Conservation (phyloP, 257 asterid species). For the Nicotiana knightiana region DNA sequence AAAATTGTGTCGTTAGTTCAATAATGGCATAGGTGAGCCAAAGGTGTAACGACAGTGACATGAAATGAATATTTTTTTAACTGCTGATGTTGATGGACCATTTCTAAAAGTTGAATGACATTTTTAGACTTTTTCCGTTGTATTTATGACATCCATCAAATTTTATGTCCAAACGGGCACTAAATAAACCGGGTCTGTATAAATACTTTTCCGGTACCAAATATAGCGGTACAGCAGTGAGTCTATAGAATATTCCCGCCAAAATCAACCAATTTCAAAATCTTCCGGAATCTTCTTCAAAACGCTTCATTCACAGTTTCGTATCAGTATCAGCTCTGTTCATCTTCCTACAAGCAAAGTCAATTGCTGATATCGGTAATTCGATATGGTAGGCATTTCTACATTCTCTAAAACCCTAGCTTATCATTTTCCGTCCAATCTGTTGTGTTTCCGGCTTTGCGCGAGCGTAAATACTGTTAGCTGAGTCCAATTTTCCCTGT, state of each 20-base stretch:
- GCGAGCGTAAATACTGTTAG: too few species aligned
- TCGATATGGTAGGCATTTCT: slow-evolving; percentile 6
- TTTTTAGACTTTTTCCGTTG: too few species aligned
- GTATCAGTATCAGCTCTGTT: neutral
- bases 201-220: neutral
- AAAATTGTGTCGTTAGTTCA: too few species aligned
- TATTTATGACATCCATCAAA: too few species aligned
- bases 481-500: neutral
- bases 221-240: neutral
- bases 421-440: neutral
- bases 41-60: too few species aligned
- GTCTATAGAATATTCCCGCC: neutral
- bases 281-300: slow-evolving; percentile 5
- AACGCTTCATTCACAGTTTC: neutral
- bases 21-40: too few species aligned
- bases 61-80: too few species aligned
- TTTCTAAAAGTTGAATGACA: too few species aligned
- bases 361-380: neutral
- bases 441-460: too few species aligned
- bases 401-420: too few species aligned
- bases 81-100: too few species aligned
- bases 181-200: neutral
- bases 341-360: neutral
- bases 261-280: neutral
- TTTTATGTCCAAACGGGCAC: too few species aligned